Percentiles rank a stretch among this genome's conserved stretches.
Conservation (phyloP, 2,329 filamentous ascomycete species). For the Aureobasidium sp. region DNA sequence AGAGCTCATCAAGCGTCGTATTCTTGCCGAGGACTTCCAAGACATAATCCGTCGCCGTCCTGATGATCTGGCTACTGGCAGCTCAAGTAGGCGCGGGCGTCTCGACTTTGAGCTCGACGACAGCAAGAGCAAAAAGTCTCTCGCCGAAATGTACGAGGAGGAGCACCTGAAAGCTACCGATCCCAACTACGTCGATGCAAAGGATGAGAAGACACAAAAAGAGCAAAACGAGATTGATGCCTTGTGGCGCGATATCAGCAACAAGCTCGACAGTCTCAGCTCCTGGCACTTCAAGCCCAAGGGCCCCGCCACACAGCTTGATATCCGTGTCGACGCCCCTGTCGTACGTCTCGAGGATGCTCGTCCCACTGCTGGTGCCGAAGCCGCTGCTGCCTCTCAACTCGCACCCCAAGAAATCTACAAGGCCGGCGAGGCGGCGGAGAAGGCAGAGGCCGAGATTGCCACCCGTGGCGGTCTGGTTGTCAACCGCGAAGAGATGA, state of each 20-base stretch:
- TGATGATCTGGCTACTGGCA: conserved; percentile 58
- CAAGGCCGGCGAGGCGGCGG: conserved; percentile 57
- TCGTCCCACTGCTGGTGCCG: conserved; percentile 73
- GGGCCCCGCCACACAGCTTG: conserved; percentile 70
- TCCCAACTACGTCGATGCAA: conserved; percentile 71
- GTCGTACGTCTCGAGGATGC: conserved; percentile 93
- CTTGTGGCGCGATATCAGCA: conserved; percentile 75
- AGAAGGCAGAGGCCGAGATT: conserved; percentile 61
- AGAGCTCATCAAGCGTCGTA: conserved; percentile 86
- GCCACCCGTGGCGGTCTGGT: conserved; percentile 60
- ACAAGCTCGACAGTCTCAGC: conserved; percentile 78
- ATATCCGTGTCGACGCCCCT: conserved; percentile 84
- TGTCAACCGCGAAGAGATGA: conserved; percentile 77
- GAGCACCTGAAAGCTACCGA: conserved; percentile 72
- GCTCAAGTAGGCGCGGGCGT: conserved; percentile 59
- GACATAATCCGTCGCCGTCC: conserved; percentile 79
- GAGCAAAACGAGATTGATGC: conserved; percentile 77
- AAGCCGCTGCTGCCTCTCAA: conserved; percentile 61
- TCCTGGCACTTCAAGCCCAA: conserved; percentile 96
- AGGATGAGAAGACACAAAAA: conserved; percentile 67
- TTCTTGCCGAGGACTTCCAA: conserved; percentile 84
- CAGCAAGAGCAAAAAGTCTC: conserved; percentile 74
- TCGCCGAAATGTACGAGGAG: conserved; percentile 91
- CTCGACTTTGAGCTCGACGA: conserved; percentile 68
- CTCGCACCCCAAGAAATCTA: conserved; percentile 95